phyloP scores from a whole-genome alignment of 2,329 filamentous ascomycete genomes.

The Fusarium fracticaudum region DNA sequence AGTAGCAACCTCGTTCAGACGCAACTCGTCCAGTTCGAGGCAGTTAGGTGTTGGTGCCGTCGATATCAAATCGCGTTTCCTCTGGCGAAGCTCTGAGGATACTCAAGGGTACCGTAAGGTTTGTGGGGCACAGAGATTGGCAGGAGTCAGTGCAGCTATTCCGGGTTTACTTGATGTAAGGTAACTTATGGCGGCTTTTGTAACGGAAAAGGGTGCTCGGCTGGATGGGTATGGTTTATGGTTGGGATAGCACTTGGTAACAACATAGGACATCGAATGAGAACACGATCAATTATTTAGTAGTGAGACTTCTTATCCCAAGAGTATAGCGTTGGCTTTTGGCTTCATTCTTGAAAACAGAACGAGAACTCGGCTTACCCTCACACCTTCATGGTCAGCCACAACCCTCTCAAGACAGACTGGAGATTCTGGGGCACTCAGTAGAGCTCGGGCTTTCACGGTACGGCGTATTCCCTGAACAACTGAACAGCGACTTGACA shows the following conservation, averaged over 20 bases:
- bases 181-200: slow-evolving; percentile 7
- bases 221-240: slow-evolving; percentile 8
- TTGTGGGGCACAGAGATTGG: neutral
- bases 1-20: neutral
- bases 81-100: neutral
- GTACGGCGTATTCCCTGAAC: neutral
- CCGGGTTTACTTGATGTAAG: neutral
- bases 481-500: neutral
- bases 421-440: neutral
- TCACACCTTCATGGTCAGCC: neutral
- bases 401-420: no score
- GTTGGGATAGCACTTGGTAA: slow-evolving; percentile 19
- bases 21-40: neutral
- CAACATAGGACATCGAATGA: slow-evolving; percentile 22
- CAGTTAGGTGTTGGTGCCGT: neutral
- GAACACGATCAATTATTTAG: slow-evolving; percentile 21
- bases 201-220: slow-evolving; percentile 18
- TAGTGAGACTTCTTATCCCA: neutral
- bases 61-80: neutral
- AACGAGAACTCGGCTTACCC: neutral
- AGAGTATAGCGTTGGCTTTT: no score
- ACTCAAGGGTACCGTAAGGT: neutral
- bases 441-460: neutral
- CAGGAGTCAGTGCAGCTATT: neutral
- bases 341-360: no score